Base-by-base conservation (phyloP, 1,284 basidiomycete species). In the Fomitopsis pinicola region DNA sequence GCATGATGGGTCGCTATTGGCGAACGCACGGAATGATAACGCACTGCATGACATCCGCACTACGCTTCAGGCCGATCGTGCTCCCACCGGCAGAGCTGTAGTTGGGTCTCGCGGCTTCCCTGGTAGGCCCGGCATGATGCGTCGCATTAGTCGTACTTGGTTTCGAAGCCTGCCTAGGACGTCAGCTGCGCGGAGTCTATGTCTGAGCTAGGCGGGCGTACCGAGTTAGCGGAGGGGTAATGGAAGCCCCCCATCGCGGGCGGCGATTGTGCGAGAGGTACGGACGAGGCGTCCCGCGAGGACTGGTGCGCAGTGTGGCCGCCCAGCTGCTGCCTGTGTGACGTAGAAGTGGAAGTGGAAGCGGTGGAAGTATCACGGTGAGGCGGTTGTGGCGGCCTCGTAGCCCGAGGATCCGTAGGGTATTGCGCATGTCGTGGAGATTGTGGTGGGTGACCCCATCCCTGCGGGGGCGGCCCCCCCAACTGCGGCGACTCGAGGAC, bases 181-280 rank as follows among this genome's bases (percentile, higher is more conserved):
- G 38, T 59, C 6, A 63, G 19, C 48, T 22, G 8, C 15, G 12
- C 15, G 28, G 12, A 50, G 26, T 7, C 9, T 26, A 22, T 5
- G 26, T 15, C 7, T 14, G 28, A n/a, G 19, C 22, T 66, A 55
- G 52, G 17, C 8, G 35, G 5, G 52, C 52, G 9, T 66, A 82
- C 82, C 69, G 76, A 71, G n/a, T 78, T 80, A 45, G 45, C 28
- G 14, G 77, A 67, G 1, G 82, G 80, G 62, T 82, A 82, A 66
- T 81, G 75, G 67, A 83, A 87, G 0, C 81, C 82, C 35, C 84
- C 84, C 65, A 79, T 74, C 0, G 84, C 73, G 17, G 74, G 73
- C 19, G 70, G 40, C 6, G 76, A 62, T 14, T 72, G 73, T 55
- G 52, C 33, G 38, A 57, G 54, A 26, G 46, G 10, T 2, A 17